A percentile compares a stretch with the other conserved stretches of the same genome.
Conservation (phyloP, 768 basidiomycete species). For the Amanita phalloides region DNA sequence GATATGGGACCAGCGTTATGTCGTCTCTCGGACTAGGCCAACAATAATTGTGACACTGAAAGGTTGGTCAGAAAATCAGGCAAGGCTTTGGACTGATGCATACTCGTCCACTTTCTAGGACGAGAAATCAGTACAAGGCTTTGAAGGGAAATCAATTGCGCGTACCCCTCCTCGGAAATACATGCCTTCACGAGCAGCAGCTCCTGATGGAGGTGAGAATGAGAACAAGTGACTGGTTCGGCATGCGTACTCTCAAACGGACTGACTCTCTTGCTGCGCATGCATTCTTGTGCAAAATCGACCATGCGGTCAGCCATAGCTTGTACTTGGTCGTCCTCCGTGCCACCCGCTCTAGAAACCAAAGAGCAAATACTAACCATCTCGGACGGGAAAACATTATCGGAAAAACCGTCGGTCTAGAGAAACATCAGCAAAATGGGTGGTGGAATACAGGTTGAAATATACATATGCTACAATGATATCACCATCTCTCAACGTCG, state of each 20-base stretch:
- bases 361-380: slow-evolving; percentile 61
- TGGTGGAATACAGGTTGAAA: slow-evolving; percentile 8
- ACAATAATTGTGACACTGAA: slow-evolving; percentile 62
- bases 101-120: slow-evolving; percentile 74
- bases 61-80: slow-evolving; percentile 6
- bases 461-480: slow-evolving; percentile 40
- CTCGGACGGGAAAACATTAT: slow-evolving; percentile 61
- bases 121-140: slow-evolving; percentile 5
- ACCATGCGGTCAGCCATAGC: slow-evolving; percentile 65
- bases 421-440: slow-evolving; percentile 8
- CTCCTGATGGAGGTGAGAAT: slow-evolving; percentile 25
- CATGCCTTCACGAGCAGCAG: slow-evolving; percentile 56
- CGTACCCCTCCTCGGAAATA: slow-evolving; percentile 66
- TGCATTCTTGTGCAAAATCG: slow-evolving; percentile 57
- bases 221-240: background rate
- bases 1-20: slow-evolving; percentile 16
- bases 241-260: slow-evolving; percentile 58
- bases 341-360: slow-evolving; percentile 40
- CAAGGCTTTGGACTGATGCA: slow-evolving; percentile 16
- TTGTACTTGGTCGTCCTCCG: slow-evolving; percentile 56
- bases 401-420: slow-evolving; percentile 45
- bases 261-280: slow-evolving; percentile 57
- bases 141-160: slow-evolving; percentile 12
- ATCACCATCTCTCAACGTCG: slow-evolving; percentile 39
- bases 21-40: slow-evolving; percentile 55